Conservation (phyloP, 2,329 filamentous ascomycete species). For the Neurospora crassa region DNA sequence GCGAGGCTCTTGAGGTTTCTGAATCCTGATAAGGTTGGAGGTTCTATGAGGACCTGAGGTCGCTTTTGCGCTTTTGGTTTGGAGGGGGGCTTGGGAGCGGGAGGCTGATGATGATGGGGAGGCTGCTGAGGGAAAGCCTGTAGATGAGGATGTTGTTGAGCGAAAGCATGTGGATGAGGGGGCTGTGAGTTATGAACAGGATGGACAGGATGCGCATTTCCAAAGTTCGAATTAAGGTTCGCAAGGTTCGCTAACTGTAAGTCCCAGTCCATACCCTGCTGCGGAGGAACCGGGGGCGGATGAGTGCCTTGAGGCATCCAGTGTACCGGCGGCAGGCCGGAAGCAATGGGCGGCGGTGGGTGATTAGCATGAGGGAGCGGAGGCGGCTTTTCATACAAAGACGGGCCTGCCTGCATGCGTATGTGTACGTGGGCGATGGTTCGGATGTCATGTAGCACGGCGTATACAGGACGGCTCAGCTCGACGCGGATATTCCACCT, state of each 20-base stretch:
- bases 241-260: neutral
- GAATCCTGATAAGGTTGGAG: constrained; percentile 48
- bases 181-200: neutral
- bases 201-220: neutral
- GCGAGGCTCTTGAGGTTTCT: constrained; percentile 41
- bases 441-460: constrained; percentile 42
- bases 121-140: constrained; percentile 8
- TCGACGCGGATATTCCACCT: constrained; percentile 59
- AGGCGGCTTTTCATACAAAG: constrained; percentile 41
- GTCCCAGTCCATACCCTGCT: constrained; percentile 3
- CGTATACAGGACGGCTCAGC: constrained; percentile 48
- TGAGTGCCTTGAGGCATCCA: constrained; percentile 8
- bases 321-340: constrained; percentile 6
- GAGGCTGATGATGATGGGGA: constrained; percentile 16
- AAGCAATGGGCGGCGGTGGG: constrained; percentile 11
- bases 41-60: constrained; percentile 24
- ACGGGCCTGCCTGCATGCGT: constrained; percentile 48
- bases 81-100: constrained; percentile 25
- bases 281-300: constrained; percentile 20
- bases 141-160: constrained; percentile 9
- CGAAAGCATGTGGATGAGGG: neutral
- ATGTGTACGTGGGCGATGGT: constrained; percentile 45
- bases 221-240: neutral
- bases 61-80: constrained; percentile 26
- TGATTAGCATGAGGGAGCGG: constrained; percentile 30